Conservation (phyloP, 345 rosid species). For the Dovyalis caffra region DNA sequence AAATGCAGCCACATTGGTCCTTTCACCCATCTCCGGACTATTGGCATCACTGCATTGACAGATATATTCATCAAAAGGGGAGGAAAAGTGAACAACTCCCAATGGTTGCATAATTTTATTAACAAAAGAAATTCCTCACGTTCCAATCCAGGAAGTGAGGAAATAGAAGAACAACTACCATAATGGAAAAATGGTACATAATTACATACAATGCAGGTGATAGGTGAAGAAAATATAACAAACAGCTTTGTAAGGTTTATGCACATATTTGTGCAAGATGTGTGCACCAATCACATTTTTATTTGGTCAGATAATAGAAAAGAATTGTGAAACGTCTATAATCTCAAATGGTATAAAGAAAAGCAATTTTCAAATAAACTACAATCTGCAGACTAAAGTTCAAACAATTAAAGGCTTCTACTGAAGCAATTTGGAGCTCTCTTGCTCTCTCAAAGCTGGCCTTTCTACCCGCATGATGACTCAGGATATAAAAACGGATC, state of each 20-base stretch:
- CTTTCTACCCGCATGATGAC: neutral
- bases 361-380: too few species aligned
- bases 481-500: neutral
- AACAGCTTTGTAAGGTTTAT: neutral
- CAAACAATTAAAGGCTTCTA: neutral
- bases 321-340: too few species aligned
- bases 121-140: neutral
- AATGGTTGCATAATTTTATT: too few species aligned
- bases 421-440: neutral
- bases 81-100: neutral
- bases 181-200: neutral
- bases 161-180: neutral
- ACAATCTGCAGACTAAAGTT: too few species aligned
- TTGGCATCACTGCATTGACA: constrained; percentile 68
- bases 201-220: neutral
- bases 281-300: neutral
- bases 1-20: constrained; percentile 98
- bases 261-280: neutral
- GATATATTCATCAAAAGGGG: constrained; percentile 1
- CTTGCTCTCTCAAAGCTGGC: neutral
- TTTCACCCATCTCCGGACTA: constrained; percentile 69
- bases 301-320: neutral
- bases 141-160: neutral
- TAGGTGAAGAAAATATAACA: neutral
- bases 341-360: too few species aligned